Evolutionary conservation across 2,329 filamentous ascomycete genomes (phyloP).

Genomic region (Intubia oerlemansii): DNA sequence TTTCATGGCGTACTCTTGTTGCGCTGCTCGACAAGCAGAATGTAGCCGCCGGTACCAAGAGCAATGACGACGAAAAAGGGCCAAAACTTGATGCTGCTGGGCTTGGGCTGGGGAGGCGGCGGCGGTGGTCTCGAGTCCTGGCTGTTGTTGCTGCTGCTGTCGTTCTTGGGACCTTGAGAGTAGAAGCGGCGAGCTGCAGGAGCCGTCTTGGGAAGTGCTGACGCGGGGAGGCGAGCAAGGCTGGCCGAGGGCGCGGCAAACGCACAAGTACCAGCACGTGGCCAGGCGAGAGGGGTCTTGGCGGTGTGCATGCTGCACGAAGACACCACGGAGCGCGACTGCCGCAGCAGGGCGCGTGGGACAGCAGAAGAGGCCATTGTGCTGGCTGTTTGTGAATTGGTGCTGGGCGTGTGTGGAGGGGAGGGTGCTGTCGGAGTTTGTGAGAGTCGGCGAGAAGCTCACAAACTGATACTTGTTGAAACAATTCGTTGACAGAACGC

Average conservation of each 20-base stretch:
- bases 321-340: slow-evolving; percentile 1
- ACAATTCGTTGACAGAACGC: too few relatives aligned
- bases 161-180: too few relatives aligned
- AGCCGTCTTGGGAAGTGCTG: not conserved
- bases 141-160: not conserved
- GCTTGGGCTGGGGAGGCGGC: slow-evolving; percentile 6
- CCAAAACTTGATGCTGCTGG: slow-evolving; percentile 29
- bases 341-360: slow-evolving; percentile 4
- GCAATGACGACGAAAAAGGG: slow-evolving; percentile 30
- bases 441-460: too few relatives aligned
- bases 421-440: not conserved
- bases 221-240: not conserved
- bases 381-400: not conserved
- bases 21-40: slow-evolving; percentile 25
- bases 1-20: slow-evolving; percentile 4
- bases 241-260: not conserved
- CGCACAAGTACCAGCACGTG: not conserved
- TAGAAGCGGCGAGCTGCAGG: slow-evolving; percentile 1
- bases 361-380: slow-evolving; percentile 5
- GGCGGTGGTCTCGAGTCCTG: slow-evolving; percentile 2
- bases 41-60: slow-evolving; percentile 25
- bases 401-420: not conserved
- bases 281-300: not conserved
- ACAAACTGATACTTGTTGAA: not conserved
- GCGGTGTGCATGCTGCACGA: not conserved